Conservation (phyloP, 768 basidiomycete genomes). For the Cyclocybe aegerita region DNA sequence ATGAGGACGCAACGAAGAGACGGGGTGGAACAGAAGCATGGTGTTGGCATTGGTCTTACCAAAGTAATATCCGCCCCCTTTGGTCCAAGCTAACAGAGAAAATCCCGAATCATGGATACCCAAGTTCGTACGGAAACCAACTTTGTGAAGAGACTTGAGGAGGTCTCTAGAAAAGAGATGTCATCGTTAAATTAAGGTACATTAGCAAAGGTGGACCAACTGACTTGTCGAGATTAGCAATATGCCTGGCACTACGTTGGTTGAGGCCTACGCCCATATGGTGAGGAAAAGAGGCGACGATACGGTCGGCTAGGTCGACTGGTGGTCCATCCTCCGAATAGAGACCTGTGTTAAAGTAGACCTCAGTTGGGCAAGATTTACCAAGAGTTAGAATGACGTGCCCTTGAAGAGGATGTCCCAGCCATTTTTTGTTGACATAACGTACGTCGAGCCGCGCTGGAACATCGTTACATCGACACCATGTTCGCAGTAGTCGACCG, state of each 20-base stretch:
- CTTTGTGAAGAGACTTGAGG: conserved; percentile 31
- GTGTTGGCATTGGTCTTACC: conserved; percentile 13
- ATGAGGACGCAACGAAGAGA: no score
- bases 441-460: not conserved
- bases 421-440: not conserved
- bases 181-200: not conserved
- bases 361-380: no score
- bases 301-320: conserved; percentile 44
- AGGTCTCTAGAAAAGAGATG: conserved; percentile 18
- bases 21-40: no score
- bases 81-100: conserved; percentile 20
- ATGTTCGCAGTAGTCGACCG: conserved; percentile 33
- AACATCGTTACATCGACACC: conserved; percentile 26
- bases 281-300: conserved; percentile 44
- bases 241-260: conserved; percentile 13
- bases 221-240: conserved; percentile 33
- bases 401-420: not conserved
- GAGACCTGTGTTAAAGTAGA: conserved; percentile 12
- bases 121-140: conserved; percentile 41
- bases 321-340: conserved; percentile 48
- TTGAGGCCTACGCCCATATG: conserved; percentile 12
- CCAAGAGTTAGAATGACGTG: not conserved
- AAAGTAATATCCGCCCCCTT: conserved; percentile 33
- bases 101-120: conserved; percentile 36
- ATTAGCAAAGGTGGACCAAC: not conserved